Evolutionary conservation across 495 filamentous ascomycete genomes (phyloP).

Genomic region (Alectoria sarmentosa): DNA sequence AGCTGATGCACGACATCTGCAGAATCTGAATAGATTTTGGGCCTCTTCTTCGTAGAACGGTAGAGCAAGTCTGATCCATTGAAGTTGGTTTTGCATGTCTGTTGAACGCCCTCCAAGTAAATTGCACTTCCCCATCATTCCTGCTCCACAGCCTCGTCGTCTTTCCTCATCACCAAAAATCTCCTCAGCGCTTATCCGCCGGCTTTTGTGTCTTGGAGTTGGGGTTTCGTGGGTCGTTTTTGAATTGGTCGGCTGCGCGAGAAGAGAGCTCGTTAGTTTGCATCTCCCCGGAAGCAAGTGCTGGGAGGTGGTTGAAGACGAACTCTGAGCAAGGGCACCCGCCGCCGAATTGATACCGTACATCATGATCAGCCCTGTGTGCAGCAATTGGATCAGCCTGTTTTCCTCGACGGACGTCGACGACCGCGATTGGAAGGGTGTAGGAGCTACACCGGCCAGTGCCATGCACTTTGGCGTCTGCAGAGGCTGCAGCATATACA

Average conservation of each 20-base stretch:
- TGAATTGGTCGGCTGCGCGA: slow-evolving; percentile 72
- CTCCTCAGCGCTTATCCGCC: slow-evolving; percentile 19
- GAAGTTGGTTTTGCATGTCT: background rate
- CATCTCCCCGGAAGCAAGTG: background rate
- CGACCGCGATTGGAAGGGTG: background rate
- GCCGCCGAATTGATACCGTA: slow-evolving; percentile 82
- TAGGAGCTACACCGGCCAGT: too few species aligned
- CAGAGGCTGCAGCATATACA: too few species aligned
- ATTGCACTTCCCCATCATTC: background rate
- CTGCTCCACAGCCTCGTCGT: background rate
- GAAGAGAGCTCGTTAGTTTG: background rate
- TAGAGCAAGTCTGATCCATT: background rate
- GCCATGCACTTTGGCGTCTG: too few species aligned
- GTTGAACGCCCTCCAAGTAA: background rate
- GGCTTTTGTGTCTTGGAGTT: slow-evolving; percentile 48
- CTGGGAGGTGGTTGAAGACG: background rate
- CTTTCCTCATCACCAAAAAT: background rate
- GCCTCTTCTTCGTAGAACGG: background rate
- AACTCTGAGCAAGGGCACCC: slow-evolving; percentile 63
- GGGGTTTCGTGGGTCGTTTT: slow-evolving; percentile 93
- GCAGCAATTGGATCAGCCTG: slow-evolving; percentile 8
- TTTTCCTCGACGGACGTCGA: background rate
- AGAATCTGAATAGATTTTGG: background rate
- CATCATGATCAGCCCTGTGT: slow-evolving; percentile 65
- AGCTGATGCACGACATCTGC: background rate